Evolutionary conservation across 345 rosid species (phyloP).

Genomic region (Nasturtium officinale): DNA sequence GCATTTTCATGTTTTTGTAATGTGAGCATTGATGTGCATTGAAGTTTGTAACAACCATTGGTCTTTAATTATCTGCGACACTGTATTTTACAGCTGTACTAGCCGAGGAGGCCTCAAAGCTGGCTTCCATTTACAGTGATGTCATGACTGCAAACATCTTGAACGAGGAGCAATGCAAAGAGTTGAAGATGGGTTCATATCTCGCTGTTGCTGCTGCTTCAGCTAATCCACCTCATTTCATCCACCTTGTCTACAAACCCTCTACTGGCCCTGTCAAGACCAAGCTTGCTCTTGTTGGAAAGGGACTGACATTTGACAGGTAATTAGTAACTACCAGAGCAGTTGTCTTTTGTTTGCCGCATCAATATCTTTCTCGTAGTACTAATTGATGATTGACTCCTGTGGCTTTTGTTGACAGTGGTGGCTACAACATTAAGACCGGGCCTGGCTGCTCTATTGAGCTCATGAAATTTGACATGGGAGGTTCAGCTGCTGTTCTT

Average conservation of each 20-base stretch:
- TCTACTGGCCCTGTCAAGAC: conserved; percentile 67
- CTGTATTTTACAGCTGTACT: conserved; percentile 64
- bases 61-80: neutral
- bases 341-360: conserved; percentile 9
- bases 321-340: conserved; percentile 45
- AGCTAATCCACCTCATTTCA: conserved; percentile 82
- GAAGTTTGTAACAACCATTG: conserved; percentile 2
- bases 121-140: conserved; percentile 74
- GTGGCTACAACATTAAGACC: conserved; percentile 98
- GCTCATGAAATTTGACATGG: conserved; percentile 93
- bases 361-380: neutral
- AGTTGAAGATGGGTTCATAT: conserved; percentile 95
- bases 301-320: conserved; percentile 98
- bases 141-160: conserved; percentile 82
- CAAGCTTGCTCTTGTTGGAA: conserved; percentile 88
- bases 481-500: conserved; percentile 92
- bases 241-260: conserved; percentile 90
- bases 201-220: conserved; percentile 98
- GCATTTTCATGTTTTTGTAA: neutral
- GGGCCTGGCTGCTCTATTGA: conserved; percentile 86
- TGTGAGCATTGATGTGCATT: neutral
- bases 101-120: conserved; percentile 85
- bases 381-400: neutral
- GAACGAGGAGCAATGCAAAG: conserved; percentile 74
- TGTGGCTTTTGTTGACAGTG: conserved; percentile 50